These are phyloP conservation scores for Kickxella alabastrina DNA, from an alignment of 192 early-diverging fungal species.

Conservation along the genomic window DNA sequence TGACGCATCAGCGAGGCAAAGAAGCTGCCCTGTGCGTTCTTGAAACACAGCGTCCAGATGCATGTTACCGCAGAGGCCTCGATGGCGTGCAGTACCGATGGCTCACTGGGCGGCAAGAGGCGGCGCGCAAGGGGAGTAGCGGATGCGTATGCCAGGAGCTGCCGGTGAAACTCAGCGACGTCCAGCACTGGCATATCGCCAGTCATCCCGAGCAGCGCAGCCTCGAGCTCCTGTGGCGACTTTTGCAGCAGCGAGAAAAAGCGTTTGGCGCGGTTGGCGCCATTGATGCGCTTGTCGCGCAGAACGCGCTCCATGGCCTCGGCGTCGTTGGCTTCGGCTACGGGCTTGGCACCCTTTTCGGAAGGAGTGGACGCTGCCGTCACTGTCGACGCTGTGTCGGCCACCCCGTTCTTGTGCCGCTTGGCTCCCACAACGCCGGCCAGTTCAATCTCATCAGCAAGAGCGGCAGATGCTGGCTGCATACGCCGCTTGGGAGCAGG, in stretches of 20 bases:
- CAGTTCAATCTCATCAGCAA: neutral
- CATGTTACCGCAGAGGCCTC: slow-evolving; percentile 19
- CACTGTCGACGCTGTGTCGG: neutral
- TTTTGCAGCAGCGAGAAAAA: slow-evolving; percentile 16
- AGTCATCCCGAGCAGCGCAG: slow-evolving; percentile 11
- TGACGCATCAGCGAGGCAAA: slow-evolving; percentile 23
- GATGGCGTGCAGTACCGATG: slow-evolving; percentile 11
- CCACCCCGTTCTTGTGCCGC: neutral
- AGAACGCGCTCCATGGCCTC: slow-evolving; percentile 21
- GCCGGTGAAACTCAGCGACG: slow-evolving; percentile 4
- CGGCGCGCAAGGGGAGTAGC: too few species aligned
- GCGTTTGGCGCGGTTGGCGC: slow-evolving; percentile 17
- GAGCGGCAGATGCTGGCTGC: neutral
- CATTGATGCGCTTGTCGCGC: slow-evolving; percentile 20
- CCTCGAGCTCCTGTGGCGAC: slow-evolving; percentile 8
- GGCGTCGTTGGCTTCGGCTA: neutral
- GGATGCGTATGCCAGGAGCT: slow-evolving; percentile 9
- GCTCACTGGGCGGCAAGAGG: too few species aligned
- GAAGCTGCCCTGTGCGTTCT: slow-evolving; percentile 20
- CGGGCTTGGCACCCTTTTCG: neutral
- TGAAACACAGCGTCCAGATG: slow-evolving; percentile 32
- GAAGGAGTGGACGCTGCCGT: neutral
- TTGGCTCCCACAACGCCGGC: neutral
- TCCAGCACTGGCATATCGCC: slow-evolving; percentile 10
- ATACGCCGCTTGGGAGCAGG: neutral